Percentiles rank a stretch among this genome's conserved stretches.
Evolutionary conservation across 495 filamentous ascomycete genomes (phyloP).

Genomic region (Collariella sp.): DNA sequence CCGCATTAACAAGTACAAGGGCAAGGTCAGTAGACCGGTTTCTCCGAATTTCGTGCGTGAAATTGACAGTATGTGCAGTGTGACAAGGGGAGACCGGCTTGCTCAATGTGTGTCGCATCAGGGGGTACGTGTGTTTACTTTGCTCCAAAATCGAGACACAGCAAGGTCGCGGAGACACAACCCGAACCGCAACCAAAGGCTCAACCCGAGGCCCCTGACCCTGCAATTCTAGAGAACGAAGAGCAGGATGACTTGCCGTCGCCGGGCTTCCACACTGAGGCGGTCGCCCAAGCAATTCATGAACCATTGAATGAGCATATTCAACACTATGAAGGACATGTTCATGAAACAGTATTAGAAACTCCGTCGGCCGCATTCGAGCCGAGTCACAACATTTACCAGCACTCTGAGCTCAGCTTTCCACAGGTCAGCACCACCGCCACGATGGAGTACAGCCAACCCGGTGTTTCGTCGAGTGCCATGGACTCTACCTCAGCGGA

Average conservation of each 20-base stretch:
- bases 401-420: conserved; percentile 18
- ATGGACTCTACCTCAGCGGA: conserved; percentile 8
- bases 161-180: conserved; percentile 1
- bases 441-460: conserved; percentile 1
- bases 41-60: not conserved
- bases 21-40: conserved; percentile 5
- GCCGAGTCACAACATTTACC: conserved; percentile 11
- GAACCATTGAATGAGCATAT: not conserved
- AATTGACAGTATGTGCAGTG: conserved; percentile 26
- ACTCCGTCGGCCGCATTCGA: conserved; percentile 10
- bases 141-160: conserved; percentile 17
- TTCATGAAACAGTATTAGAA: conserved; percentile 1
- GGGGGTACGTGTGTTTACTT: conserved; percentile 30
- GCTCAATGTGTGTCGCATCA: conserved; percentile 27
- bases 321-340: not conserved
- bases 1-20: conserved; percentile 18
- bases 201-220: conserved; percentile 9
- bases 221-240: conserved; percentile 12
- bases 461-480: not conserved
- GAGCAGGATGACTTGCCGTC: conserved; percentile 25
- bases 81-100: conserved; percentile 33
- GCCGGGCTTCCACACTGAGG: conserved; percentile 19
- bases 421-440: not conserved
- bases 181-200: conserved; percentile 2
- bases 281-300: not conserved